A percentile compares a stretch with the other conserved stretches of the same genome.
phyloP scores from a whole-genome alignment of 768 basidiomycete species.

The Trametes maxima region DNA sequence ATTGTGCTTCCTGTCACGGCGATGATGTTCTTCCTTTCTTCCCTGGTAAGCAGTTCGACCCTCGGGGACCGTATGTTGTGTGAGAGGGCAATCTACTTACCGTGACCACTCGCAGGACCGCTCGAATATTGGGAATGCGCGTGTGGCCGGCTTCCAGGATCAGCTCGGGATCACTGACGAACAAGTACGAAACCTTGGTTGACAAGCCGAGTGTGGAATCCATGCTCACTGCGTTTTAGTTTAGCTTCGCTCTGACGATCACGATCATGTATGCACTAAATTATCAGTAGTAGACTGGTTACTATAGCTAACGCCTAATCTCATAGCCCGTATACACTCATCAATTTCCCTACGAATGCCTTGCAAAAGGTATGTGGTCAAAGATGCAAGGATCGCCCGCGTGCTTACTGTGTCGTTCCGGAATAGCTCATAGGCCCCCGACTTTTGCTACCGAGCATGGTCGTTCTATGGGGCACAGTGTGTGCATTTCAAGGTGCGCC shows the following conservation, averaged over 20 bases:
- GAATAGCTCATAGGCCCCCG: conserved; percentile 53
- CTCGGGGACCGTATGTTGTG: too few relatives aligned
- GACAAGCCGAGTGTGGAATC: neutral
- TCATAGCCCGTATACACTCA: conserved; percentile 31
- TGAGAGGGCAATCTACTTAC: neutral
- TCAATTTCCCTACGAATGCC: conserved; percentile 31
- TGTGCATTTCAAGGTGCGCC: conserved; percentile 56
- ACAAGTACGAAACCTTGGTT: neutral
- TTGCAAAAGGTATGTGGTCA: conserved; percentile 19
- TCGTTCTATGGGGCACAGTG: conserved; percentile 66
- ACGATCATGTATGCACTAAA: neutral
- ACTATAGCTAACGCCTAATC: conserved; percentile 27
- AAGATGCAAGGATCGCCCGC: neutral
- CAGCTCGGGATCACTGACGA: conserved; percentile 5
- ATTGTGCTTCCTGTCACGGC: neutral
- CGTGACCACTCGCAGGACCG: neutral
- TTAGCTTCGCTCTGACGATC: conserved; percentile 6
- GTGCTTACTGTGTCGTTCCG: neutral
- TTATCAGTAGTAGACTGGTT: neutral
- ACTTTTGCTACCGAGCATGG: conserved; percentile 60
- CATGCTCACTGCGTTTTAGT: neutral
- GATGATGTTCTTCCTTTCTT: conserved; percentile 5
- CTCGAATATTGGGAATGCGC: conserved; percentile 13
- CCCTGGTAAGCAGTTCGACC: neutral
- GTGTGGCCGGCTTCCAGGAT: conserved; percentile 5